Evolutionary conservation across 1,284 basidiomycete species (phyloP).

Genomic region (Irpex sp.): DNA sequence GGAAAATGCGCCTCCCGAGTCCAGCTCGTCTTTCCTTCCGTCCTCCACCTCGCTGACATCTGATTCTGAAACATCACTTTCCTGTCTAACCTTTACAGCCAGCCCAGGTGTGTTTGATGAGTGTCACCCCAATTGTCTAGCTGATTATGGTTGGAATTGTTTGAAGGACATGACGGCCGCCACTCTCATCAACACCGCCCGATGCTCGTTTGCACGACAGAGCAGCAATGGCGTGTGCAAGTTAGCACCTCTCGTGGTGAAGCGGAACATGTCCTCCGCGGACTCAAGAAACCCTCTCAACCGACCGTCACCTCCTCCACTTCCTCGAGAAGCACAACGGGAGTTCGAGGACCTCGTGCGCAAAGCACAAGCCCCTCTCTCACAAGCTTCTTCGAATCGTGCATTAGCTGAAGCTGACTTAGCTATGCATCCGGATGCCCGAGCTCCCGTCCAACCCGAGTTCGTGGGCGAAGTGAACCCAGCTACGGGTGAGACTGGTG

Average conservation of each 20-base stretch:
- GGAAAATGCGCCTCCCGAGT: not conserved
- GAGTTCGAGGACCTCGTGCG: conserved; percentile 76
- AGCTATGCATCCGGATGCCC: conserved; percentile 67
- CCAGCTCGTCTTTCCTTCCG: not conserved
- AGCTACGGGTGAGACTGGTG: conserved; percentile 69
- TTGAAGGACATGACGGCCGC: not conserved
- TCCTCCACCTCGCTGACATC: not conserved
- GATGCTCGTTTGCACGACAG: not conserved
- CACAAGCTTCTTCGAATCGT: conserved; percentile 18
- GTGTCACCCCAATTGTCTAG: not conserved
- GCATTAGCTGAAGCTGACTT: conserved; percentile 35
- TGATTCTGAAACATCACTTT: not conserved
- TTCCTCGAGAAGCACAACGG: conserved; percentile 67
- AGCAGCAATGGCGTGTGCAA: not conserved
- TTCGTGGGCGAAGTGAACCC: conserved; percentile 77
- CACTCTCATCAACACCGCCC: not conserved
- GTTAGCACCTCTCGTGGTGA: not conserved
- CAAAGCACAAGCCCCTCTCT: conserved; percentile 46
- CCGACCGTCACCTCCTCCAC: conserved; percentile 63
- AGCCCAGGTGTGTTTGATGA: not conserved
- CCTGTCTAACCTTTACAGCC: not conserved
- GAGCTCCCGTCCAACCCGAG: conserved; percentile 50
- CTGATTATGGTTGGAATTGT: not conserved
- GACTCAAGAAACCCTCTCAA: conserved; percentile 32
- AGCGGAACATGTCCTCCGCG: conserved; percentile 24